A percentile compares a stretch with the other conserved stretches of the same genome.
Conservation (phyloP, 345 rosid species). For the Gossypium longicalyx region DNA sequence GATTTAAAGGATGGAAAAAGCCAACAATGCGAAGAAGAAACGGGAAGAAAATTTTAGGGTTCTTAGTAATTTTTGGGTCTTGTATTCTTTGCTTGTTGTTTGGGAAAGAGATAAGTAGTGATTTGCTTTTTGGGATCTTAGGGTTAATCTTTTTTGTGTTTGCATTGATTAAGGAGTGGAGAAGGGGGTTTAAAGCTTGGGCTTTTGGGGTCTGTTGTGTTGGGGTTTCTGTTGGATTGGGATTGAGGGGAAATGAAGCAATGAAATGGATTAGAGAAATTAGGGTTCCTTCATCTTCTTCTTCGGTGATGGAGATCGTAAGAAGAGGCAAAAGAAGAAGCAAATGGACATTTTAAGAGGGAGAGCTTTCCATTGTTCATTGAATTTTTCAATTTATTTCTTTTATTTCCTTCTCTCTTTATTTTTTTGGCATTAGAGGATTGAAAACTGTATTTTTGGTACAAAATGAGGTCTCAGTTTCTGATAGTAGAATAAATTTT, state of each 20-base stretch:
- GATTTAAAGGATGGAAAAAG: slow-evolving; percentile 38
- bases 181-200: slow-evolving; percentile 29
- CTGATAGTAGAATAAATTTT: too few relatives aligned
- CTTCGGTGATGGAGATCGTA: slow-evolving; percentile 21
- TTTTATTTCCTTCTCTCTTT: too few relatives aligned
- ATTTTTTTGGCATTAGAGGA: too few relatives aligned
- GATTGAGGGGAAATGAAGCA: slow-evolving; percentile 23
- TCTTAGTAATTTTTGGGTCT: slow-evolving; percentile 19
- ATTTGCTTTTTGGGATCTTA: slow-evolving; percentile 22
- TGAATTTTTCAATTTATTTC: not conserved
- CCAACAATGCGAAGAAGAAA: slow-evolving; percentile 16
- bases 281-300: slow-evolving; percentile 28
- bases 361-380: not conserved
- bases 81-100: slow-evolving; percentile 25
- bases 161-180: slow-evolving; percentile 15
- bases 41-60: slow-evolving; percentile 18
- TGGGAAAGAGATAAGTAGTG: slow-evolving; percentile 29
- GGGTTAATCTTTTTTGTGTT: slow-evolving; percentile 26
- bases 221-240: slow-evolving; percentile 30
- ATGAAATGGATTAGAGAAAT: slow-evolving; percentile 25
- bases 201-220: slow-evolving; percentile 32
- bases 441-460: too few relatives aligned
- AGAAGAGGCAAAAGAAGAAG: slow-evolving; percentile 23
- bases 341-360: slow-evolving; percentile 13
- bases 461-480: too few relatives aligned